Conservation (phyloP, 2,329 filamentous ascomycete species). For the Atkinsonella texensis region DNA sequence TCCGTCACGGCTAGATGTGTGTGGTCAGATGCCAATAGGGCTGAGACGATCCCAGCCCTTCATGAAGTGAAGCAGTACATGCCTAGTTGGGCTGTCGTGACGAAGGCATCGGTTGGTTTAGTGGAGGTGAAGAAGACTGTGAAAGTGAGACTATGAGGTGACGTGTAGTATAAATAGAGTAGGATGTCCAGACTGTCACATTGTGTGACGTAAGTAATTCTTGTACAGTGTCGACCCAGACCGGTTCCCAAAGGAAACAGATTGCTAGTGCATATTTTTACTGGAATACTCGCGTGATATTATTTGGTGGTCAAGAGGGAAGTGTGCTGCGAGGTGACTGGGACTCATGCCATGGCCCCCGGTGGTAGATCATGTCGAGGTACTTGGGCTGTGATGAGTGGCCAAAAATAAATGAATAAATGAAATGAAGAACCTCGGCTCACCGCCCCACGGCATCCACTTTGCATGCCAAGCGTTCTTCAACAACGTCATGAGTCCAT, state of each 20-base stretch:
- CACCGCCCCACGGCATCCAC: too few relatives aligned
- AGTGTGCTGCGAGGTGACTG: constrained; percentile 29
- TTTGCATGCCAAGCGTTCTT: too few relatives aligned
- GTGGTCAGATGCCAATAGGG: constrained; percentile 75
- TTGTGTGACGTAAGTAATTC: not conserved
- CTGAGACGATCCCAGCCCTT: constrained; percentile 64
- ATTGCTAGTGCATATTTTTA: not conserved
- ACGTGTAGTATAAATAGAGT: not conserved
- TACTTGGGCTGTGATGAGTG: constrained; percentile 19
- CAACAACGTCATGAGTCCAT: not conserved
- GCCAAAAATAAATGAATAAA: not conserved
- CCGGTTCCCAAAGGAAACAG: not conserved
- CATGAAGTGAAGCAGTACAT: constrained; percentile 67
- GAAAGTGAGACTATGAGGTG: constrained; percentile 28
- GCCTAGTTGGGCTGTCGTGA: constrained; percentile 68
- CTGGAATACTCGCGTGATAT: constrained; percentile 28
- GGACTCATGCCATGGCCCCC: constrained; percentile 35
- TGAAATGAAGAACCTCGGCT: not conserved
- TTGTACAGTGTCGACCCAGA: not conserved
- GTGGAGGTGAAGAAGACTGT: constrained; percentile 70
- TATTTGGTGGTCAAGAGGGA: constrained; percentile 27
- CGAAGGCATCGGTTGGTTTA: constrained; percentile 65
- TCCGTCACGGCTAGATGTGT: constrained; percentile 62
- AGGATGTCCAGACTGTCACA: not conserved
- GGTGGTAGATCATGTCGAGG: constrained; percentile 20